phyloP scores from a whole-genome alignment of 1,139 yeast species.

The Pichia sp. region DNA sequence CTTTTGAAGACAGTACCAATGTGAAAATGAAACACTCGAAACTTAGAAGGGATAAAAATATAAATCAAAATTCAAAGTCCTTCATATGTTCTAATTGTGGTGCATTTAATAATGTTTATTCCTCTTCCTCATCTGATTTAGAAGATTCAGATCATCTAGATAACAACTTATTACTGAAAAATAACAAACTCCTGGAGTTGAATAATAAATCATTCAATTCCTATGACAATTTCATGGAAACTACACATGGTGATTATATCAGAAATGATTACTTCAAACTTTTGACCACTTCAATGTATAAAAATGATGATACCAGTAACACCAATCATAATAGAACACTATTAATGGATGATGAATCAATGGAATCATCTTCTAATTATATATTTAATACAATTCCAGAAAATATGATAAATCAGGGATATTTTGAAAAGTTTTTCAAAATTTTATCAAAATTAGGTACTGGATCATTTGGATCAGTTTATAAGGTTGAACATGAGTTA shows the following conservation, averaged over 20 bases:
- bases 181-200: not conserved
- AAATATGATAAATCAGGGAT: slow-evolving; percentile 62
- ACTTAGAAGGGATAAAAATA: not conserved
- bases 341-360: no score
- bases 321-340: slow-evolving; percentile 8
- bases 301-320: slow-evolving; percentile 17
- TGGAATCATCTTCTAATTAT: not conserved
- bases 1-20: not conserved
- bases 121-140: not conserved
- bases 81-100: slow-evolving; percentile 10
- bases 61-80: not conserved
- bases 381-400: slow-evolving; percentile 29
- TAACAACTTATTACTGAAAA: not conserved
- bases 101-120: not conserved
- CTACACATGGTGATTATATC: slow-evolving; percentile 13
- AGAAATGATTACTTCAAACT: slow-evolving; percentile 26
- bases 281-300: slow-evolving; percentile 19
- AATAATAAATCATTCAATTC: not conserved
- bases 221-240: slow-evolving; percentile 6
- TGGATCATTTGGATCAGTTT: slow-evolving; percentile 82
- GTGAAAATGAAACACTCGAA: no score
- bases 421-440: slow-evolving; percentile 62
- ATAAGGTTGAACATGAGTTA: slow-evolving; percentile 71
- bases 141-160: no score
- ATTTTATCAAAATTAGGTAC: slow-evolving; percentile 52